These are phyloP conservation scores for Parmelia sp. DNA, from an alignment of 495 filamentous ascomycete genomes.

Conservation along the genomic window DNA sequence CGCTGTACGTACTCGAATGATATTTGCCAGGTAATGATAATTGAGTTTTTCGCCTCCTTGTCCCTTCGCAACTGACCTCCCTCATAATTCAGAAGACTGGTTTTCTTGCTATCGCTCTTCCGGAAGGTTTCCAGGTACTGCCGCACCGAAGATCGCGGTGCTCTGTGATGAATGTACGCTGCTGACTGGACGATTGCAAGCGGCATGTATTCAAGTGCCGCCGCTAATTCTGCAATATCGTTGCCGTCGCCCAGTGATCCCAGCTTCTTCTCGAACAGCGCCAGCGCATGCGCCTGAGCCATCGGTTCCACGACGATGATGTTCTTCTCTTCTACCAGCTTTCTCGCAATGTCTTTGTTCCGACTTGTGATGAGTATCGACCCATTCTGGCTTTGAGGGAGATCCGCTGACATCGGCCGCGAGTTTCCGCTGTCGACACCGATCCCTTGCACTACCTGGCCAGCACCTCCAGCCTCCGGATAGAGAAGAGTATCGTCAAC, in stretches of 20 bases:
- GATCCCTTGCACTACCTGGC: background rate
- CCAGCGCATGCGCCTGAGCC: slow-evolving; percentile 29
- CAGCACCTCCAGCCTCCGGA: slow-evolving; percentile 19
- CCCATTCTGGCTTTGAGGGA: slow-evolving; percentile 34
- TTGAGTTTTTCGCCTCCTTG: slow-evolving; percentile 36
- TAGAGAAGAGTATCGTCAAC: slow-evolving; percentile 35
- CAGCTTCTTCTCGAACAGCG: slow-evolving; percentile 39
- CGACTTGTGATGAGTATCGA: slow-evolving; percentile 40
- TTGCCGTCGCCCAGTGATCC: slow-evolving; percentile 14
- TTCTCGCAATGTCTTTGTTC: slow-evolving; percentile 27
- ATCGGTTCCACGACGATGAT: slow-evolving; percentile 38
- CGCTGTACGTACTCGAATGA: slow-evolving; percentile 41
- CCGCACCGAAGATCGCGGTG: slow-evolving; percentile 23
- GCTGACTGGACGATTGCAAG: slow-evolving; percentile 47
- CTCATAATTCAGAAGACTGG: slow-evolving; percentile 35
- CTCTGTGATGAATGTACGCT: slow-evolving; percentile 37
- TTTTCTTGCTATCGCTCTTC: slow-evolving; percentile 30
- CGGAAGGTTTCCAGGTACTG: slow-evolving; percentile 38
- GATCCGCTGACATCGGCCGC: slow-evolving; percentile 28
- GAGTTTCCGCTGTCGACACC: no score
- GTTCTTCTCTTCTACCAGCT: slow-evolving; percentile 32
- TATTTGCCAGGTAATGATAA: slow-evolving; percentile 44
- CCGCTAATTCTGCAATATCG: slow-evolving; percentile 28
- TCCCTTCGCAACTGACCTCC: slow-evolving; percentile 38
- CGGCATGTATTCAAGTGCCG: slow-evolving; percentile 41